Evolutionary conservation across 2,329 filamentous ascomycete species (phyloP), one percentile per base, ranked within the genome.

Genomic region (Pestalotiopsis sp.): DNA sequence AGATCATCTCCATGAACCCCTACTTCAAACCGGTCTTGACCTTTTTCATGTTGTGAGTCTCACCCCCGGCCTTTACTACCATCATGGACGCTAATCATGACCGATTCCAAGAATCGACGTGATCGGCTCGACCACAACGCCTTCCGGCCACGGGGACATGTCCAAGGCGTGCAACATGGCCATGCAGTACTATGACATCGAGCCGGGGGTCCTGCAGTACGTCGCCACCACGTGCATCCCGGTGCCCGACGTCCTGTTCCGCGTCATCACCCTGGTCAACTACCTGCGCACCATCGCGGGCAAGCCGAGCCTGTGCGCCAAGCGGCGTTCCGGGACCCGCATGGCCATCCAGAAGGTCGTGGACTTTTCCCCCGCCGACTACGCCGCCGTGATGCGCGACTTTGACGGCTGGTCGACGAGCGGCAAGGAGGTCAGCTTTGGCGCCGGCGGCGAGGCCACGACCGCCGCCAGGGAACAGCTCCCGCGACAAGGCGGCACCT

Each of bases 21-120:
- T 66, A 69, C 62, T 70, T 70, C 27, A 69, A 69, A 57, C 69
- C 69, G 6, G 57, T 69, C 25, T 38, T 69, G 57, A 67, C 64
- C 27, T 69, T 68, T 13, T 69, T 67, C 57, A 65, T 70, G 49
- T 25, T 66, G 69, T 69, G 39, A 62, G 69, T 66, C 1, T 6
- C 11, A 39, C 20, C 4, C 14, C 41, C 23, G 6, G 23, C 17
- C 38, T 45, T 7, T 5, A 1, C 17, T 3, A n/a, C 23, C 9
- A 59, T 17, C 17, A 4, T 23, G 23, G 59, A n/a, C 11, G 27
- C n/a, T 14, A 31, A 27, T 62, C 12, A 59, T 0, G 25, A 11
- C 13, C 27, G 20, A n/a, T n/a, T 59, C 31, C 11, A 13, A 69
- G 69, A 12, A 65, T 68, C 13, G 69, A 69, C 59, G 69, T 67